Conservation (phyloP, 2,329 filamentous ascomycete species). For the Fusarium anthophilum region DNA sequence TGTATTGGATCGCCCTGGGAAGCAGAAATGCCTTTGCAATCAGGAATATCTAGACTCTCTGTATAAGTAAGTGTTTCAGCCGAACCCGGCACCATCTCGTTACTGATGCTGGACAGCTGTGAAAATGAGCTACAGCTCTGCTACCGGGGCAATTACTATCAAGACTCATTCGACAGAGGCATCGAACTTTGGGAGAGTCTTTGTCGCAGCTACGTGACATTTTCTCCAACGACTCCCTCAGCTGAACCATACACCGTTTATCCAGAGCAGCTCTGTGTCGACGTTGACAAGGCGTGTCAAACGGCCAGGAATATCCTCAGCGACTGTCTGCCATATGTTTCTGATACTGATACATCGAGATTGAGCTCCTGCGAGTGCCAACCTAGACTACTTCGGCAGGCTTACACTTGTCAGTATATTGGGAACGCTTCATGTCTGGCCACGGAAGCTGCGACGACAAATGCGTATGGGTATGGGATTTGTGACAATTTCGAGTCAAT, state of each 20-base stretch:
- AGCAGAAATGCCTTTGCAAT: not conserved
- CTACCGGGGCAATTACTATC: not conserved
- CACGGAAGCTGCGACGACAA: not conserved
- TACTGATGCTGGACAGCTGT: not conserved
- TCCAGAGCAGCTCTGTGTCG: not conserved
- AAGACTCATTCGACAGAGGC: not conserved
- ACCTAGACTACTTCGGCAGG: not conserved
- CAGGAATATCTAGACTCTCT: not conserved
- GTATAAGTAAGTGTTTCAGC: not conserved
- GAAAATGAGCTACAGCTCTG: not conserved
- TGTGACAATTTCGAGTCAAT: not conserved
- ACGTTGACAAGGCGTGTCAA: not conserved
- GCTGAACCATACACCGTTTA: not conserved
- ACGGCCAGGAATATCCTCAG: not conserved
- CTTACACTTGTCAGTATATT: not conserved
- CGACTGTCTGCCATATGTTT: not conserved
- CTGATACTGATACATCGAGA: not conserved
- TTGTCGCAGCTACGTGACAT: not conserved
- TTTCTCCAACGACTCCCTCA: not conserved
- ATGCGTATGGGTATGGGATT: not conserved
- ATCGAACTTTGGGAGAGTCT: not conserved
- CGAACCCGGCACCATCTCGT: not conserved
- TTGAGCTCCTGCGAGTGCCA: not conserved
- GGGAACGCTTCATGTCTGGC: not conserved
- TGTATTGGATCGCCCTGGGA: not conserved